Evolutionary conservation across 164 flowering plant genomes (phyloP), one percentile per base, ranked within the genome.

Genomic region (Magnolia kwangsiensis): DNA sequence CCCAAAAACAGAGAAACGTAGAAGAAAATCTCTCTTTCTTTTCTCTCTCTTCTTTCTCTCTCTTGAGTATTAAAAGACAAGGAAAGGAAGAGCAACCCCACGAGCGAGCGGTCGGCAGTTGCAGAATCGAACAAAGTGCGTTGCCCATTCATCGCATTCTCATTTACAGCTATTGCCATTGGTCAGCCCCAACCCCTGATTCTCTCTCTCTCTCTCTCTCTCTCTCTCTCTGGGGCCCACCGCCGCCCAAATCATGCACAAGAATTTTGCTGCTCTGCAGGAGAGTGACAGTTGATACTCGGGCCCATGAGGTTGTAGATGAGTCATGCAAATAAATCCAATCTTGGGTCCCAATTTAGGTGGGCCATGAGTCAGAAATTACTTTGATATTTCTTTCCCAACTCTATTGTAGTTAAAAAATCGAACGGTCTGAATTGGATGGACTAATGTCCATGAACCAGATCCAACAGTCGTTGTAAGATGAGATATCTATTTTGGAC

Each of bases 1-100:
- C 8, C 61, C 31, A 24, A 29, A 59, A 67, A 70, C 67, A 76
- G 59, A 77, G 80, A 82, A 72, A 58, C 75, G 79, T 72, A 65
- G 2, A 72, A 78, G 77, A 66, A 8, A 78, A 31, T 45, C 80
- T 73, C 69, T 50, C 72, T 63, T 20, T 21, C 50, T 49, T 69
- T 55, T 23, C 37, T 50, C 37, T 63, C 5, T 8, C 18, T 24
- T 23, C 37, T 58, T 50, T 68, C 55, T 55, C 71, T 65, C 61
- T 16, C 51, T 23, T 21, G 6, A 29, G 58, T 8, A 68, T 18
- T 55, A 55, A 18, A 14, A 50, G 13, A 58, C n/a, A 6, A 51
- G 19, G 29, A 37, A 69, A 4, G 11, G 10, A 21, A 21, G 69
- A 66, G 9, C 7, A 51, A 16, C 61, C 8, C 61, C 20, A 24